Base-by-base conservation (phyloP, 371 early-diverging fungal genomes). In the Lichtheimia hyalospora region DNA sequence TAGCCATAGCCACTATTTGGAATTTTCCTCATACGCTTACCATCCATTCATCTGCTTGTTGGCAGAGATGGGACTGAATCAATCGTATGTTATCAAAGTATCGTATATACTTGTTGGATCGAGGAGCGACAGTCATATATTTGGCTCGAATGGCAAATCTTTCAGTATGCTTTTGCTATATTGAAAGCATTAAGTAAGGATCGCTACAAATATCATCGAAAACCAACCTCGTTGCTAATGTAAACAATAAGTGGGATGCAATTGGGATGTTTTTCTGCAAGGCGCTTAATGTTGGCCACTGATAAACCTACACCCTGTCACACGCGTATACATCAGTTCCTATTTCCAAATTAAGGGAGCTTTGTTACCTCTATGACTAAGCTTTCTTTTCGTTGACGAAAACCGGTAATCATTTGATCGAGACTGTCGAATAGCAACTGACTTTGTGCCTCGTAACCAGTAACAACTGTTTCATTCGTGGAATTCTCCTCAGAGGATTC, bases 71-170 rank as follows among this genome's bases (percentile, higher is more conserved):
- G 5, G 60, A 43, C 43, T 75, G 75, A 34, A 75, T 75, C 16
- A 67, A 42, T 7, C 75, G 67, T 25, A 75, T 75, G 20, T 75
- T 75, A 21, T 74, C 64, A 58, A 75, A 75, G 44, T 71, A 70
- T 20, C 61, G 54, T 3, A 75, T 67, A 48, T 75, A 75, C 58
- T 73, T 75, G 61, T 75, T 75, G 6, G 60, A 34, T 24, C 68
- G 50, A 0, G 75, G 75, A 20, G 71, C 74, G 7, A 75, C 62
- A 10, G 75, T 75, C 75, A 75, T 75, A 52, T 75, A 74, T 50
- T 75, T 75, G 28, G 74, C 75, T n/a, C 75, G 65, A 5, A 75
- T 70, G 16, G 75, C 75, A 49, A 75, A 75, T 24, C 75, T 44
- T 46, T 75, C 75, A 2, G 71, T 54, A 44, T 75, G 75, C 34